phyloP scores from a whole-genome alignment of 2,329 filamentous ascomycete species.

The Blumeriella jaapii region DNA sequence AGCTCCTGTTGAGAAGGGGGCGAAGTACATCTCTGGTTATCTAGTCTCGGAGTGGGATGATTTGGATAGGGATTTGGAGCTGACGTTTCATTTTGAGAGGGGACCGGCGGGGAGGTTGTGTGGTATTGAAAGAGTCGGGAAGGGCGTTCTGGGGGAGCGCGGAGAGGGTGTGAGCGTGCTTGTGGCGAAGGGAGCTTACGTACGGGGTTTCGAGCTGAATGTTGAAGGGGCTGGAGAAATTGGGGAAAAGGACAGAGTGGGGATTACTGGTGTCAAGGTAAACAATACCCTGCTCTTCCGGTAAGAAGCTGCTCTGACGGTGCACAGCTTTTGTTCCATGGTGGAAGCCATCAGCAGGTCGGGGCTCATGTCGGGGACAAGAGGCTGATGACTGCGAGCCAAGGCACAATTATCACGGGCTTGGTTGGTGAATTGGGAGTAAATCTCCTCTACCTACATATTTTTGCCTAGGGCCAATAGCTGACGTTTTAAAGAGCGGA shows the following conservation, averaged over 20 bases:
- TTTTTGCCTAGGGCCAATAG: background rate
- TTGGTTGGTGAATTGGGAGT: conserved; percentile 5
- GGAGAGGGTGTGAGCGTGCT: background rate
- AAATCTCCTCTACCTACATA: background rate
- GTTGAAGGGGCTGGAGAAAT: conserved; percentile 4
- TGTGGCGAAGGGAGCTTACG: background rate
- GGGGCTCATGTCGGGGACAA: conserved; percentile 5
- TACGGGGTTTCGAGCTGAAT: conserved; percentile 6
- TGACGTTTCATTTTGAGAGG: conserved; percentile 7
- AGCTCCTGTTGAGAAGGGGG: conserved; percentile 4
- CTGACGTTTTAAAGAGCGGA: conserved; percentile 5
- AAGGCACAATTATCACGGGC: conserved; percentile 7
- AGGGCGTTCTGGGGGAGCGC: background rate
- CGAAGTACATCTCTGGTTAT: background rate
- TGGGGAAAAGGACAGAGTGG: conserved; percentile 1
- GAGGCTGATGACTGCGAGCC: conserved; percentile 1
- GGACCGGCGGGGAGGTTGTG: conserved; percentile 1
- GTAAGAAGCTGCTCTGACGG: background rate
- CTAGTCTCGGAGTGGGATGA: conserved; percentile 5
- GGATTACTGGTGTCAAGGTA: conserved; percentile 9
- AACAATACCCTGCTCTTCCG: background rate
- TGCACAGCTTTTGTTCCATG: conserved; percentile 3
- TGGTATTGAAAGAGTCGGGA: conserved; percentile 3
- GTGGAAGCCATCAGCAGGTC: conserved; percentile 3
- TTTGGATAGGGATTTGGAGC: conserved; percentile 1